Conservation (phyloP, 2,329 filamentous ascomycete species). For the Trichophyton verrucosum region DNA sequence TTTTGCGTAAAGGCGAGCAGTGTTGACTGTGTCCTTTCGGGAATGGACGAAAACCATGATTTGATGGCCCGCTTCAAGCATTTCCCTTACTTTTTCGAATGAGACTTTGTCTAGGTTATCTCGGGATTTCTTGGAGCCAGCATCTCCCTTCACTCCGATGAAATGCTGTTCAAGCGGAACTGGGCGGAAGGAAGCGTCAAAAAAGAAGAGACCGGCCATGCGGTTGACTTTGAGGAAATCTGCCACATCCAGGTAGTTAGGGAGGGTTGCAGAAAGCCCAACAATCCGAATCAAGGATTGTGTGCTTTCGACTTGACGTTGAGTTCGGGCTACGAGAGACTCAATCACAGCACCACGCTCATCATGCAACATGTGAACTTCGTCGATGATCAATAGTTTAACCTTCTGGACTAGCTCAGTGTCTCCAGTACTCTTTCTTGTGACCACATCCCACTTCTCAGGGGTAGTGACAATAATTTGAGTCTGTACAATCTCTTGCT, state of each 20-base stretch:
- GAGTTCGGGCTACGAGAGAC: constrained; percentile 85
- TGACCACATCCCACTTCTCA: constrained; percentile 99
- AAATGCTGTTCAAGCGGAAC: constrained; percentile 97
- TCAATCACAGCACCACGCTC: constrained; percentile 93
- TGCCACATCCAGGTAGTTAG: constrained; percentile 92
- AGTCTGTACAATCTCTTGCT: constrained; percentile 86
- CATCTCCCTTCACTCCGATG: constrained; percentile 63
- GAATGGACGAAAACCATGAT: constrained; percentile 99
- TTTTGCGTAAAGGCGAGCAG: constrained; percentile 72
- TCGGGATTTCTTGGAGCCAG: constrained; percentile 64
- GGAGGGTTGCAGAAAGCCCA: constrained; percentile 85
- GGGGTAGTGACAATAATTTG: constrained; percentile 98
- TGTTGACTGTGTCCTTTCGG: constrained; percentile 80
- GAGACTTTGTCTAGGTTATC: constrained; percentile 80
- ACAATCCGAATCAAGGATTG: constrained; percentile 95
- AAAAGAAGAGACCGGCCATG: constrained; percentile 87
- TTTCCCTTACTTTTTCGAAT: constrained; percentile 89
- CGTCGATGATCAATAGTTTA: constrained; percentile 88
- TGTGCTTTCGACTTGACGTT: constrained; percentile 93
- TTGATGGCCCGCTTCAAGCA: constrained; percentile 86
- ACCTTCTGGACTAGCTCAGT: constrained; percentile 98
- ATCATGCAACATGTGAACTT: constrained; percentile 98
- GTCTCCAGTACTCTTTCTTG: constrained; percentile 90
- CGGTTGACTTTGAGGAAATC: constrained; percentile 96
- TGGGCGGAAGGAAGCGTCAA: constrained; percentile 87